These are phyloP conservation scores for Quercus alba DNA, from an alignment of 306 rosid species.

Conservation along the genomic window DNA sequence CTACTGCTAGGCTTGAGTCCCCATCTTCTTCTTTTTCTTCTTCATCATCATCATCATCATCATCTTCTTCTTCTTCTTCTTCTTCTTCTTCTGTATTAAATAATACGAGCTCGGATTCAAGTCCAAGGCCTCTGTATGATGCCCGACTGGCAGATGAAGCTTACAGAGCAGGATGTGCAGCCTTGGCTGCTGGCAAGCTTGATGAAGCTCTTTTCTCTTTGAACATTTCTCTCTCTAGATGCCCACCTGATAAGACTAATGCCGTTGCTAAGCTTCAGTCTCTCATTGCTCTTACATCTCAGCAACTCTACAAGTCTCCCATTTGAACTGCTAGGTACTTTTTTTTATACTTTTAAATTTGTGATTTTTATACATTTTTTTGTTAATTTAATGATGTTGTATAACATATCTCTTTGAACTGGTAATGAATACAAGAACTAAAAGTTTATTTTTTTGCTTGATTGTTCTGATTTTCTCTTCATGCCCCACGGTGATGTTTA, in stretches of 20 bases:
- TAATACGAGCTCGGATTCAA: constrained; percentile 14
- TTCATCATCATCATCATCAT: constrained; percentile 11
- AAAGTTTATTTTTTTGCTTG: neutral
- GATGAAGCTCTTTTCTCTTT: constrained; percentile 66
- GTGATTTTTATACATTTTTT: neutral
- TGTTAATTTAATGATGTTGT: neutral
- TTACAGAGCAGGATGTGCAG: constrained; percentile 78
- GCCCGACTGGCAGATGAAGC: constrained; percentile 74
- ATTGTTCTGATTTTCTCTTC: neutral
- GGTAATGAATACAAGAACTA: neutral
- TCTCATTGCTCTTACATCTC: constrained; percentile 67
- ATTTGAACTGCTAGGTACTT: constrained; percentile 12
- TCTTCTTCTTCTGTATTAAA: constrained; percentile 6
- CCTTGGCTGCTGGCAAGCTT: constrained; percentile 69
- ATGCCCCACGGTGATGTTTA: neutral
- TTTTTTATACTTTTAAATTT: neutral
- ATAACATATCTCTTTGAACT: neutral
- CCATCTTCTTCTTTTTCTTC: constrained; percentile 3
- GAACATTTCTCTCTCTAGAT: constrained; percentile 60
- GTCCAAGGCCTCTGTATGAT: constrained; percentile 34
- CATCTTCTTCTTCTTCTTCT: constrained; percentile 8
- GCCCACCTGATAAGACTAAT: constrained; percentile 64
- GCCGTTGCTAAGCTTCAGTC: constrained; percentile 72
- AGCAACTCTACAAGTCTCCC: constrained; percentile 53
- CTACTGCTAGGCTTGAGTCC: constrained; percentile 46